Base-by-base conservation (phyloP, 2,329 filamentous ascomycete genomes). In the Corynespora cassiicola region DNA sequence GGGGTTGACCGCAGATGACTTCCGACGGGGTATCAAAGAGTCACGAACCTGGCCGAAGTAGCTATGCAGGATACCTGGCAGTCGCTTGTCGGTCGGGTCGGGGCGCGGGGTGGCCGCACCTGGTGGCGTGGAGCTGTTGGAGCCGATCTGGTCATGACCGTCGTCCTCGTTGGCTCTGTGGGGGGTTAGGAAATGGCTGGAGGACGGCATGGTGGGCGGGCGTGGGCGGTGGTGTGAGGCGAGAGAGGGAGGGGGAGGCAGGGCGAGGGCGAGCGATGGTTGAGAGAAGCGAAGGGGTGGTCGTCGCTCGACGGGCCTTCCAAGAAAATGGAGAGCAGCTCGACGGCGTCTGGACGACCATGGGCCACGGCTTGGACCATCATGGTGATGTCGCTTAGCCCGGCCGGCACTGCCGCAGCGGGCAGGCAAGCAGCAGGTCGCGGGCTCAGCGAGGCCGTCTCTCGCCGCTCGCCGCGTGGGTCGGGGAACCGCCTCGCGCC, bases 1-100 rank as follows among this genome's bases (percentile, higher is more conserved):
- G 54, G 61, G 56, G 56, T 60, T 63, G 43, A 58, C 56, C 54
- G 57, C 51, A 54, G 65, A 68, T 47, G 64, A 66, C 58, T 67
- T 69, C 57, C 65, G 62, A 51, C 63, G 59, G 51, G 63, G 59
- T 54, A 69, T 65, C 81, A 83, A 79, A 61, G 67, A 69, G 53
- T 82, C 81, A 96, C 94, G 86, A 95, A 99, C 94, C 92, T 99
- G 94, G 77, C 87, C 87, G 81, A 97, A 96, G 80, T 94, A 96
- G 79, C 87, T 95, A 71, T 85, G 82, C 81, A 94, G 87, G 76
- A 97, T 95, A 69, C 90, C 89, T 56, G 94, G 94, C 67, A 95
- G 79, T 74, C 94, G 87, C 76, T 96, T 96, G 76, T 99, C 94
- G 65, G 88, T 86, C 50, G 87, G 86, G 73, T 97, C 92, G 55